Percentiles rank a stretch among this genome's conserved stretches.
Evolutionary conservation across 1,139 yeast genomes (phyloP).

Genomic region (Pichia sp.): DNA sequence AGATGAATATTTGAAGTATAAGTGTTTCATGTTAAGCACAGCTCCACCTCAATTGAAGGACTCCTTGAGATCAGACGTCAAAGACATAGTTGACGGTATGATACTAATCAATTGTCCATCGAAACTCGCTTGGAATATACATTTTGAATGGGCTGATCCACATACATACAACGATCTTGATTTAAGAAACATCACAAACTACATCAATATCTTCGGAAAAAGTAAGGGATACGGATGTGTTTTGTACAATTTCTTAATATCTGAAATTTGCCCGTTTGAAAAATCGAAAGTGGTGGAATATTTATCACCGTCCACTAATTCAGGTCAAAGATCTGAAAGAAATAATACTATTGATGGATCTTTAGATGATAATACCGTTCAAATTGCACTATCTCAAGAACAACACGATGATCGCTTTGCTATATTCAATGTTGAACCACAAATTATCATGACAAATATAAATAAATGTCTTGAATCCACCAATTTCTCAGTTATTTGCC

Average conservation of each 20-base stretch:
- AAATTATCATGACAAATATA: slow-evolving; percentile 48
- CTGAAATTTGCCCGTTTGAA: slow-evolving; percentile 62
- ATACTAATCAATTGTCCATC: slow-evolving; percentile 57
- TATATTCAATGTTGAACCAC: slow-evolving; percentile 21
- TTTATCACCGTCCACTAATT: slow-evolving; percentile 17
- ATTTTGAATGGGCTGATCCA: slow-evolving; percentile 71
- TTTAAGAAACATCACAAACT: slow-evolving; percentile 39
- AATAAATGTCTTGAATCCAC: slow-evolving; percentile 44
- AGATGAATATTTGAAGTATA: slow-evolving; percentile 49
- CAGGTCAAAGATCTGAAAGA: too few species aligned
- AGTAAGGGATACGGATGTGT: slow-evolving; percentile 53
- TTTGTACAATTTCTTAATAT: slow-evolving; percentile 50
- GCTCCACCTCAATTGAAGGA: slow-evolving; percentile 40
- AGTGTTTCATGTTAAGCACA: slow-evolving; percentile 44
- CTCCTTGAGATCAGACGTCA: slow-evolving; percentile 34
- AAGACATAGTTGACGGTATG: slow-evolving; percentile 63
- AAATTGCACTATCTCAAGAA: slow-evolving; percentile 10
- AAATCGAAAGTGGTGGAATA: slow-evolving; percentile 25
- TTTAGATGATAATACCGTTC: slow-evolving; percentile 7
- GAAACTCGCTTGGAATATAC: slow-evolving; percentile 63
- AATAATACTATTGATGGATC: slow-evolving; percentile 1
- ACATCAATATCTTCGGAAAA: slow-evolving; percentile 47
- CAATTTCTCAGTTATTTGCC: slow-evolving; percentile 50
- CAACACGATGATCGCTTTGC: neutral
- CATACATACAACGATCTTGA: slow-evolving; percentile 44